Percentiles rank a stretch among this genome's conserved stretches.
Evolutionary conservation across 129 eudicot species (phyloP).

Genomic region (Heracleum sosnowskyi): DNA sequence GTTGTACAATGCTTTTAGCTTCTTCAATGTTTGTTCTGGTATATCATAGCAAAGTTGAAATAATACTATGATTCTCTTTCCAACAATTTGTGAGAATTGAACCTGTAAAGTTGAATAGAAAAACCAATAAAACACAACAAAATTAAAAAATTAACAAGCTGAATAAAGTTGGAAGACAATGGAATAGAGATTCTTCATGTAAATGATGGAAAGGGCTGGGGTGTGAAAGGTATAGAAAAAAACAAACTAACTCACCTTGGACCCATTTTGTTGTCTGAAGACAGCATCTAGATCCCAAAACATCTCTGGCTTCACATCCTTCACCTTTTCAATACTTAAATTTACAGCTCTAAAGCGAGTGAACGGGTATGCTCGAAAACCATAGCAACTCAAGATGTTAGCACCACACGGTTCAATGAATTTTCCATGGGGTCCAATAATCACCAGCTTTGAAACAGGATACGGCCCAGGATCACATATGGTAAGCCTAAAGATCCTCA

Average conservation of each 20-base stretch:
- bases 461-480: background rate
- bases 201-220: too few relatives aligned
- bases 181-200: too few relatives aligned
- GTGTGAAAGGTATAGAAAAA: too few relatives aligned
- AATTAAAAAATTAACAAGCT: too few relatives aligned
- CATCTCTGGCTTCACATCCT: background rate
- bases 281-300: background rate
- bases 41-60: too few relatives aligned
- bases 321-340: background rate
- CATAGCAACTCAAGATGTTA: background rate
- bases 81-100: too few relatives aligned
- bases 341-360: background rate
- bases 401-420: background rate
- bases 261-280: too few relatives aligned
- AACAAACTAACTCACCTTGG: too few relatives aligned
- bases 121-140: background rate
- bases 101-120: background rate
- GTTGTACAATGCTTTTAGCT: too few relatives aligned
- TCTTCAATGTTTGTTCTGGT: too few relatives aligned
- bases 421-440: background rate
- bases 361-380: background rate
- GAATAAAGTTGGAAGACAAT: too few relatives aligned
- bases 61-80: too few relatives aligned
- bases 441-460: background rate
- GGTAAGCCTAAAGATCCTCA: background rate